These are phyloP conservation scores for Suillus ampliporus DNA, from an alignment of 768 basidiomycete genomes.

Conservation along the genomic window DNA sequence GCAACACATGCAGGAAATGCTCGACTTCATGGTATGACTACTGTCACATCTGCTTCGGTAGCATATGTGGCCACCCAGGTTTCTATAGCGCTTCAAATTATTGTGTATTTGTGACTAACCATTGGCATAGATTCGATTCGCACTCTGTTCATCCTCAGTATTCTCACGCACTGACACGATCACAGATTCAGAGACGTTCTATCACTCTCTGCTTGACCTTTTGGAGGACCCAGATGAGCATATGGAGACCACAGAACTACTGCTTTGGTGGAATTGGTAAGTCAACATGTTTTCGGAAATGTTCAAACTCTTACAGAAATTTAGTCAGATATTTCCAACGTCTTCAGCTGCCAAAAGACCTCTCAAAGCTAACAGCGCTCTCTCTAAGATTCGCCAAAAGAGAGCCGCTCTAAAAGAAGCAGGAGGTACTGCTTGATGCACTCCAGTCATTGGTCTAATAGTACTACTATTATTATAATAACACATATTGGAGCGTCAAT, in stretches of 20 bases:
- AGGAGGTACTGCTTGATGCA: not conserved
- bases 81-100: not conserved
- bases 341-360: not conserved
- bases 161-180: slow-evolving; percentile 26
- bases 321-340: slow-evolving; percentile 14
- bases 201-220: slow-evolving; percentile 22
- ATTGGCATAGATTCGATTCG: slow-evolving; percentile 20
- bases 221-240: slow-evolving; percentile 27
- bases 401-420: not conserved
- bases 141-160: slow-evolving; percentile 20
- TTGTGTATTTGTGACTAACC: slow-evolving; percentile 9
- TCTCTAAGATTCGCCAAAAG: slow-evolving; percentile 12
- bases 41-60: slow-evolving; percentile 22
- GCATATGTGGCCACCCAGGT: slow-evolving; percentile 29
- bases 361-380: slow-evolving; percentile 2
- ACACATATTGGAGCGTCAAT: not conserved
- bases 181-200: slow-evolving; percentile 32
- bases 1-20: slow-evolving; percentile 32
- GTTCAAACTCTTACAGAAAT: not conserved
- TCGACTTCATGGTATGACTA: slow-evolving; percentile 22
- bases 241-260: slow-evolving; percentile 19
- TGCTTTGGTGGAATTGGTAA: slow-evolving; percentile 27
- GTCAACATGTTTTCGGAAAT: not conserved
- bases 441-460: not conserved
- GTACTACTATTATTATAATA: not conserved